Evolutionary conservation across 148 eudicot species (phyloP).

Genomic region (Diospyros lotus): DNA sequence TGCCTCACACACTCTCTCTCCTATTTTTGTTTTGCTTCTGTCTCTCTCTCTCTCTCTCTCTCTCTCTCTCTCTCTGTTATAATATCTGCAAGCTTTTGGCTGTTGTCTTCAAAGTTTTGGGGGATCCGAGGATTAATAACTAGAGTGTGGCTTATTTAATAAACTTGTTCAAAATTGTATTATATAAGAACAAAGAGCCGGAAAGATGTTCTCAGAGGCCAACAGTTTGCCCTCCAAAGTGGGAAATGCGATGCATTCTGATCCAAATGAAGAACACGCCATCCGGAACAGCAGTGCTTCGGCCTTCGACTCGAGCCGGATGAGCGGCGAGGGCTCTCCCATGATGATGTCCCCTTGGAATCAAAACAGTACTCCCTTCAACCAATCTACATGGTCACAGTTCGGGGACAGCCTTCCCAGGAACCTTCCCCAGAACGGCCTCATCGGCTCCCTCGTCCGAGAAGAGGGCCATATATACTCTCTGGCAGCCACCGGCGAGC

Average conservation of each 20-base stretch:
- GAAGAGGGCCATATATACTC: constrained; percentile 58
- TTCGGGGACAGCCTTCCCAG: constrained; percentile 1
- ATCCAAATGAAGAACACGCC: constrained; percentile 19
- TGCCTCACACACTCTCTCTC: constrained; percentile 21
- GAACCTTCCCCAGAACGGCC: constrained; percentile 29
- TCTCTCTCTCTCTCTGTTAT: constrained; percentile 1
- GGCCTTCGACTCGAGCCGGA: constrained; percentile 29
- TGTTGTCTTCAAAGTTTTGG: not conserved
- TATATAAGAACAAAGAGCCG: too few species aligned
- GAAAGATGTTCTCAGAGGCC: not conserved
- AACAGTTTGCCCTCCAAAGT: constrained; percentile 7
- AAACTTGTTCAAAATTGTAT: not conserved
- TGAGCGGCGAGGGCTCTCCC: constrained; percentile 45
- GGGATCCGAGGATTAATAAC: too few species aligned
- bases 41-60: not conserved
- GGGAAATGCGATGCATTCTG: constrained; percentile 21
- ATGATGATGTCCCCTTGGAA: constrained; percentile 64
- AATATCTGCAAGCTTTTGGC: constrained; percentile 9
- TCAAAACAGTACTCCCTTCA: constrained; percentile 20
- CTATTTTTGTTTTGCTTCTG: not conserved
- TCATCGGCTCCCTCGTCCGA: constrained; percentile 43
- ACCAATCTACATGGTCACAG: constrained; percentile 20
- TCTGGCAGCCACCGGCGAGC: constrained; percentile 27
- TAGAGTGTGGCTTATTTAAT: too few species aligned
- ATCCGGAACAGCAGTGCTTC: constrained; percentile 34